Percentiles rank a stretch among this genome's conserved stretches.
Conservation (phyloP, 2,329 filamentous ascomycete genomes). For the Cytospora leucostoma region DNA sequence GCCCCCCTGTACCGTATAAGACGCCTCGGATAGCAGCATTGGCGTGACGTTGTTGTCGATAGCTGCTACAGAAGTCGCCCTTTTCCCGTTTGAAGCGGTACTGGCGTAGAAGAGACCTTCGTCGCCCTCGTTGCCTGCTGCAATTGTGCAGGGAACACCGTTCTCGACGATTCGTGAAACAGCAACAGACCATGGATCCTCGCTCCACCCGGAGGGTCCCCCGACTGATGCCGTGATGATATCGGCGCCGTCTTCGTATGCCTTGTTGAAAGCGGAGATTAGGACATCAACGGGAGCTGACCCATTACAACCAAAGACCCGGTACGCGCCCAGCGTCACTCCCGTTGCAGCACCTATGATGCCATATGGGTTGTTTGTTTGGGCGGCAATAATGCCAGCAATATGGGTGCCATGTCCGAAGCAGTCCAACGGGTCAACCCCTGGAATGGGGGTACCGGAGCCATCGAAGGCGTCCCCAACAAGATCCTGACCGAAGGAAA, state of each 20-base stretch:
- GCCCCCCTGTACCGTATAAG: slow-evolving; percentile 43
- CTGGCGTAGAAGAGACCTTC: slow-evolving; percentile 52
- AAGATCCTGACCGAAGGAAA: slow-evolving; percentile 58
- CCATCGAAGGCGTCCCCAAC: slow-evolving; percentile 56
- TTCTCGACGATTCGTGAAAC: slow-evolving; percentile 55
- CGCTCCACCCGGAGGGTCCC: slow-evolving; percentile 52
- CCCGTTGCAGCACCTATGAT: slow-evolving; percentile 60
- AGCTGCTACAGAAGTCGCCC: slow-evolving; percentile 51
- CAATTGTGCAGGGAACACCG: slow-evolving; percentile 54
- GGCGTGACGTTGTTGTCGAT: slow-evolving; percentile 50
- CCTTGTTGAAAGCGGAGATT: slow-evolving; percentile 60
- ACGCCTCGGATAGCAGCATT: slow-evolving; percentile 44
- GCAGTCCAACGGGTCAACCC: slow-evolving; percentile 57
- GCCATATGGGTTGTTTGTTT: slow-evolving; percentile 53
- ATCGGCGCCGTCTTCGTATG: slow-evolving; percentile 60
- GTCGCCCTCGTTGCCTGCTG: slow-evolving; percentile 54
- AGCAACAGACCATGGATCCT: slow-evolving; percentile 52
- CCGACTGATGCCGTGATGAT: slow-evolving; percentile 60
- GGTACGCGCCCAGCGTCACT: slow-evolving; percentile 58
- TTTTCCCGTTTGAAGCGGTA: slow-evolving; percentile 50
- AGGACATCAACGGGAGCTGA: slow-evolving; percentile 56
- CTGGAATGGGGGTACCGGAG: slow-evolving; percentile 44
- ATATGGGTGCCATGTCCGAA: slow-evolving; percentile 63
- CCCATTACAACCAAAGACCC: slow-evolving; percentile 58
- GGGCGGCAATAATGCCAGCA: slow-evolving; percentile 63